Evolutionary conservation across 306 rosid genomes (phyloP).

Genomic region (Amphicarpaea edgeworthii): DNA sequence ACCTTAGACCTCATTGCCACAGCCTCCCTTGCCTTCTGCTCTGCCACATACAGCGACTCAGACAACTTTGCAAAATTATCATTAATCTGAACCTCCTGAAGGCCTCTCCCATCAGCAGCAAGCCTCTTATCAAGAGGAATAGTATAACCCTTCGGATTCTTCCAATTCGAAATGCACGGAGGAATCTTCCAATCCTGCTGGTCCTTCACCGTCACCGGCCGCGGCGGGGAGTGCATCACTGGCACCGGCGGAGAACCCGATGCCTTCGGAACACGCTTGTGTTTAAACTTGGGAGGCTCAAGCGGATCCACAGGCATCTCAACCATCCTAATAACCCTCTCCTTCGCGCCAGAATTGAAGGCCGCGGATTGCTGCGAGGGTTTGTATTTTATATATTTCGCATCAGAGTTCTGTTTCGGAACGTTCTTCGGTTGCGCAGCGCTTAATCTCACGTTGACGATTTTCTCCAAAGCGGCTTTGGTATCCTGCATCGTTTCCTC

Average conservation of each 20-base stretch:
- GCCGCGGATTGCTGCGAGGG: slow-evolving; percentile 87
- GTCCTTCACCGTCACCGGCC: slow-evolving; percentile 91
- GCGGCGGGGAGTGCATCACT: slow-evolving; percentile 90
- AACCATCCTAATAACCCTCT: slow-evolving; percentile 89
- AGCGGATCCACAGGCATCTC: slow-evolving; percentile 96
- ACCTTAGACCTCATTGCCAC: slow-evolving; percentile 93
- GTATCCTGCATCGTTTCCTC: slow-evolving; percentile 83
- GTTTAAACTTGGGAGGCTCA: slow-evolving; percentile 93
- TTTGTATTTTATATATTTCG: slow-evolving; percentile 84
- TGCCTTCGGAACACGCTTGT: slow-evolving; percentile 91
- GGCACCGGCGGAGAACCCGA: slow-evolving; percentile 94
- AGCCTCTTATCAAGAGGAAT: slow-evolving; percentile 94
- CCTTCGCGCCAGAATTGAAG: slow-evolving; percentile 87
- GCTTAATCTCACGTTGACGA: slow-evolving; percentile 83
- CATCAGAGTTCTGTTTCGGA: slow-evolving; percentile 71
- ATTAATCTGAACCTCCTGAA: slow-evolving; percentile 88
- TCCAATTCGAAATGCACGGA: slow-evolving; percentile 93
- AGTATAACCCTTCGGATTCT: slow-evolving; percentile 92
- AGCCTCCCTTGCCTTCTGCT: slow-evolving; percentile 95
- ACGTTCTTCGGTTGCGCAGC: slow-evolving; percentile 90
- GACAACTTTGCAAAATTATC: slow-evolving; percentile 90
- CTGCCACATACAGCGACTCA: slow-evolving; percentile 82
- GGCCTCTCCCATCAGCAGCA: slow-evolving; percentile 90
- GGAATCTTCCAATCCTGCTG: slow-evolving; percentile 98
- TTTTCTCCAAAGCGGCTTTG: slow-evolving; percentile 85